These are phyloP conservation scores for Xylaria sp. DNA, from an alignment of 2,329 filamentous ascomycete species.

Conservation along the genomic window DNA sequence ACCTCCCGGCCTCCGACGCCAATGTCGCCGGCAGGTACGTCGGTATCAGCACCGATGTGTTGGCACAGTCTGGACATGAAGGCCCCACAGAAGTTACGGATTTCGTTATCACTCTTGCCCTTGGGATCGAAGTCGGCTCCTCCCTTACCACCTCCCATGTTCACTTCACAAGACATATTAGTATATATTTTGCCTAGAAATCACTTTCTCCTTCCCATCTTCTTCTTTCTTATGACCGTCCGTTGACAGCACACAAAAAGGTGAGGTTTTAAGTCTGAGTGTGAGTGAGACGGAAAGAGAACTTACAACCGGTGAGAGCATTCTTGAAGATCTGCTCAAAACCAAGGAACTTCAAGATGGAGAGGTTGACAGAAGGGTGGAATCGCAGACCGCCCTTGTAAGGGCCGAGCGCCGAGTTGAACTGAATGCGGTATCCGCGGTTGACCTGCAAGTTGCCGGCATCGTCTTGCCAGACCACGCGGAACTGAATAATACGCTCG, in stretches of 20 bases:
- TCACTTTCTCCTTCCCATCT: neutral
- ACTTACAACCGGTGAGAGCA: conserved; percentile 91
- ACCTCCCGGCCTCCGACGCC: conserved; percentile 93
- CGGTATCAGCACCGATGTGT: conserved; percentile 95
- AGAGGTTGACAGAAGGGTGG: conserved; percentile 87
- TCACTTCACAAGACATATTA: conserved; percentile 62
- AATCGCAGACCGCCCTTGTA: conserved; percentile 98
- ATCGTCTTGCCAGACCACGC: conserved; percentile 97
- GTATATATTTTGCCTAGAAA: conserved; percentile 9
- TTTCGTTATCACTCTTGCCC: conserved; percentile 97
- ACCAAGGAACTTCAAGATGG: conserved; percentile 93
- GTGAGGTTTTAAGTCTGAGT: neutral
- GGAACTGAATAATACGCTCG: conserved; percentile 96
- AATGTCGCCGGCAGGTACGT: conserved; percentile 97
- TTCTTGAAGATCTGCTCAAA: conserved; percentile 99
- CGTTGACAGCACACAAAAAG: neutral
- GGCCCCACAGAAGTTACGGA: conserved; percentile 92
- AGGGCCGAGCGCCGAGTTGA: conserved; percentile 96
- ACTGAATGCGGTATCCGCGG: conserved; percentile 95
- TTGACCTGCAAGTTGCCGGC: conserved; percentile 89
- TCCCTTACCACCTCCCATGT: conserved; percentile 97
- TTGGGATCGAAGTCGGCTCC: conserved; percentile 99
- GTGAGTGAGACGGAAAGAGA: conserved; percentile 2
- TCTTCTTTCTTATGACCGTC: neutral
- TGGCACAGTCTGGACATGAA: conserved; percentile 97